Percentiles rank a stretch among this genome's conserved stretches.
These are phyloP conservation scores for Elsinoe perseae DNA, from an alignment of 2,329 filamentous ascomycete species.

Conservation along the genomic window DNA sequence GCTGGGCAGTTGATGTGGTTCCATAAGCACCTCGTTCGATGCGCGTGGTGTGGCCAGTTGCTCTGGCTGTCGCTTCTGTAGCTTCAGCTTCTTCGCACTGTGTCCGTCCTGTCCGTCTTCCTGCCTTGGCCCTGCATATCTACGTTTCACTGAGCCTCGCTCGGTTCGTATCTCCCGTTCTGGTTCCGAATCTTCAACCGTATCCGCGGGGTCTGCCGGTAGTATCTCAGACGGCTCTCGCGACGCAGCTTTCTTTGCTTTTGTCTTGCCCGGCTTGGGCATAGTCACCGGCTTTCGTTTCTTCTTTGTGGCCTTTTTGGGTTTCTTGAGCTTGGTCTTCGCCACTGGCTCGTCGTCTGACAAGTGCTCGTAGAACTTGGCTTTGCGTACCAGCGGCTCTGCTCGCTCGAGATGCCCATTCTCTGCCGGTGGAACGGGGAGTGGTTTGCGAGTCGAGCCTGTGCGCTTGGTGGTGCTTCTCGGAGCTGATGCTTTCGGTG, in stretches of 20 bases:
- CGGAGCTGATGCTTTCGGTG: background rate
- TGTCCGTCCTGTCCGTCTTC: background rate
- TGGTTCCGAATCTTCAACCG: background rate
- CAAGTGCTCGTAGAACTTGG: constrained; percentile 16
- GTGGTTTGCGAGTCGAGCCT: background rate
- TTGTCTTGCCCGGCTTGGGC: background rate
- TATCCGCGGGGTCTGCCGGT: background rate
- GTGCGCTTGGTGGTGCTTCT: background rate
- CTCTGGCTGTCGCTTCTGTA: background rate
- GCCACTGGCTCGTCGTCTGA: background rate
- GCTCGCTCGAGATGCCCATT: background rate
- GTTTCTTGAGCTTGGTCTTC: background rate
- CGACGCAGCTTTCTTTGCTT: background rate
- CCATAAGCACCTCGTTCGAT: background rate
- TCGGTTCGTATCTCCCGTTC: background rate
- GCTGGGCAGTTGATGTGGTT: constrained; percentile 5
- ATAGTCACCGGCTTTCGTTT: constrained; percentile 6
- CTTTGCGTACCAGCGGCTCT: constrained; percentile 4
- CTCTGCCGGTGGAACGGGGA: background rate
- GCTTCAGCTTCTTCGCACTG: background rate
- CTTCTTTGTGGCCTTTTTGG: background rate
- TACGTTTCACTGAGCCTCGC: background rate
- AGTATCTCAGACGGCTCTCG: background rate
- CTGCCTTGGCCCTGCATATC: background rate
- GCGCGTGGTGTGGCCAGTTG: background rate